Evolutionary conservation across 208 protist genomes (phyloP), one percentile per base, ranked within the genome.

Genomic region (Crithidia mellificae): DNA sequence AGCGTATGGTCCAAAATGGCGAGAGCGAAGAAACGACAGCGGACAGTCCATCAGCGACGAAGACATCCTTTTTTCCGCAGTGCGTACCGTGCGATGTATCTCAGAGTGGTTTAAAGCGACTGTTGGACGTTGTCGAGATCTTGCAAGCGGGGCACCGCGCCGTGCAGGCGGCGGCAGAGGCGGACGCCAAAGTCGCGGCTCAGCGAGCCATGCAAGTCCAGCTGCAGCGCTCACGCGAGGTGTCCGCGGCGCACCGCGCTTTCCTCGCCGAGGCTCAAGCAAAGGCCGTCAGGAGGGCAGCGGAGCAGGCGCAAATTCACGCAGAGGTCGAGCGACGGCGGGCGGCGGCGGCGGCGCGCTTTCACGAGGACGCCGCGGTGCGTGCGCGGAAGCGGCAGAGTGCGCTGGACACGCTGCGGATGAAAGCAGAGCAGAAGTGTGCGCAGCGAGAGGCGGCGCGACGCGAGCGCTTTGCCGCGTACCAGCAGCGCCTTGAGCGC

Each of bases 401-500:
- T 8, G 77, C 81, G 2, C 14, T 75, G 24, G 64, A 52, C 17
- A 74, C 68, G 24, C 19, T 86, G 62, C 51, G 44, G 43, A 67
- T 72, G 38, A 77, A 75, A 62, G 47, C 32, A n/a, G 22, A 1
- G 11, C 39, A 74, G 54, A 70, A 53, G 6, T 58, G 52, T 2
- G 64, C 63, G 14, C 74, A 74, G 14, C 63, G 68, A 2, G 41
- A 77, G 6, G 72, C 54, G 1, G 70, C 80, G 54, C 77, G 79
- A 12, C 55, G 46, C 29, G 63, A 57, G 34, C 62, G 78, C n/a
- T 52, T 82, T 19, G 19, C 58, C 1, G 39, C 49, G 20, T 79
- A 80, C 19, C 75, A 85, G 41, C 66, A 75, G 39, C 62, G 67
- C 17, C 66, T 86, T 50, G 38, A 71, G 46, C 64, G 74, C 15